phyloP scores from a whole-genome alignment of 139 green algal genomes.

The Mesotaenium endlicherianum region DNA sequence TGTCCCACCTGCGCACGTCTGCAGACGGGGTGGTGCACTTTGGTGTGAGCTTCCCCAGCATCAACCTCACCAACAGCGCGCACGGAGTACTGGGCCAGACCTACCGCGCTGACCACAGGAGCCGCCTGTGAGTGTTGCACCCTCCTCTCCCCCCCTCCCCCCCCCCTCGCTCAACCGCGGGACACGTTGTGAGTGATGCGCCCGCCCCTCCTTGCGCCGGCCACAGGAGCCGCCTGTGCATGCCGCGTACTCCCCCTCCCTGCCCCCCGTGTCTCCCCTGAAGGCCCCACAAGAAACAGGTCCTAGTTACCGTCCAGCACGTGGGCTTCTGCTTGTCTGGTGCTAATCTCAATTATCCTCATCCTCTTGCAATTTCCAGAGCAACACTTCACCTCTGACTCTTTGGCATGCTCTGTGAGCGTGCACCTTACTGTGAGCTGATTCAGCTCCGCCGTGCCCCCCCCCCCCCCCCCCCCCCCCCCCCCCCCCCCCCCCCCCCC shows the following conservation, averaged over 20 bases:
- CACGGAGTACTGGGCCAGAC: slow-evolving; percentile 18
- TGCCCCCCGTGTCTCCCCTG: too few species aligned
- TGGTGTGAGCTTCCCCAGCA: not conserved
- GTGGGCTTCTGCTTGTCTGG: too few species aligned
- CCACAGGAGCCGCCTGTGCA: too few species aligned
- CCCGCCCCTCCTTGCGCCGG: not conserved
- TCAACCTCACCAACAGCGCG: not conserved
- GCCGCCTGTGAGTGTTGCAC: slow-evolving; percentile 9
- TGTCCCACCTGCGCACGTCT: not conserved
- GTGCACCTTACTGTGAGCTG: not conserved
- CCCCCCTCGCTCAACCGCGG: not conserved
- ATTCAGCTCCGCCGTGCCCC: not conserved
- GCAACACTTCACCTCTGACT: not conserved
- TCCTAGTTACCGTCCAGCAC: too few species aligned
- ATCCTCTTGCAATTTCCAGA: not conserved
- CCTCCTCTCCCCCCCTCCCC: not conserved
- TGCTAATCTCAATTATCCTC: too few species aligned
- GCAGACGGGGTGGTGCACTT: not conserved
- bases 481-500: not conserved
- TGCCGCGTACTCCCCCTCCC: too few species aligned
- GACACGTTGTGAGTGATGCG: not conserved
- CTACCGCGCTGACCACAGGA: not conserved
- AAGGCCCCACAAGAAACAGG: not conserved
- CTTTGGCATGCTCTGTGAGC: not conserved
- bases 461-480: not conserved